These are phyloP conservation scores for Boletus sp. DNA, from an alignment of 768 basidiomycete genomes.

Conservation along the genomic window DNA sequence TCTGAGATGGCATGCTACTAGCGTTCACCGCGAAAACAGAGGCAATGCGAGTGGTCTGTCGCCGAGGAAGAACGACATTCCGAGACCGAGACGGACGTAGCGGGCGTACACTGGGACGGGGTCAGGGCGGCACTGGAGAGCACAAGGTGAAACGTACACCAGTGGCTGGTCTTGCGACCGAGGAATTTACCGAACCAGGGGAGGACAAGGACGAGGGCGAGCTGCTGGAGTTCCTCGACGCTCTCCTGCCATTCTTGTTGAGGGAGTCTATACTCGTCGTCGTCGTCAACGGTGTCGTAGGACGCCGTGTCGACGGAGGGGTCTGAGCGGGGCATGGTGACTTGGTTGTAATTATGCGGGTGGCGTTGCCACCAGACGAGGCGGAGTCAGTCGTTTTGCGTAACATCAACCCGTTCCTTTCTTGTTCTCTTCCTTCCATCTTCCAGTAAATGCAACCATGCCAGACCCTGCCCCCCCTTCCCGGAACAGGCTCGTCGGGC, in stretches of 20 bases:
- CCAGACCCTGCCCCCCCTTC: slow-evolving; percentile 28
- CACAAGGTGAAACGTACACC: slow-evolving; percentile 54
- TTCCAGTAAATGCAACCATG: slow-evolving; percentile 53
- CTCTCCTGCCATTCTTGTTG: slow-evolving; percentile 95
- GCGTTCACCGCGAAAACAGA: slow-evolving; percentile 19
- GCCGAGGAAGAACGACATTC: slow-evolving; percentile 63
- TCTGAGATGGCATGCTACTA: slow-evolving; percentile 11
- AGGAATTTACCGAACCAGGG: slow-evolving; percentile 88
- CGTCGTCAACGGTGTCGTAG: slow-evolving; percentile 52
- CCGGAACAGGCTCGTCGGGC: slow-evolving; percentile 64
- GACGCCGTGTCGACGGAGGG: slow-evolving; percentile 57
- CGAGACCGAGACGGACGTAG: slow-evolving; percentile 61
- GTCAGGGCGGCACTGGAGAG: slow-evolving; percentile 11
- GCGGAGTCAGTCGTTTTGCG: slow-evolving; percentile 3
- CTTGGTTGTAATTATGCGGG: slow-evolving; percentile 12
- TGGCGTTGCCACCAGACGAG: slow-evolving; percentile 15
- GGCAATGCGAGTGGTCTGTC: slow-evolving; percentile 13
- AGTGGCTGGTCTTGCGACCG: slow-evolving; percentile 81
- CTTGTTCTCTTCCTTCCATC: slow-evolving; percentile 17
- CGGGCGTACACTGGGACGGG: slow-evolving; percentile 59
- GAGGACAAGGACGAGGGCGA: slow-evolving; percentile 74
- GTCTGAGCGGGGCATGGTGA: slow-evolving; percentile 61
- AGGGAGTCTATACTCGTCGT: slow-evolving; percentile 71
- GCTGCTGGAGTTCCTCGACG: slow-evolving; percentile 76
- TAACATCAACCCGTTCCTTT: neutral